Percentiles rank a stretch among this genome's conserved stretches.
These are phyloP conservation scores for Penicillium coffeae DNA, from an alignment of 495 filamentous ascomycete species.

Conservation along the genomic window DNA sequence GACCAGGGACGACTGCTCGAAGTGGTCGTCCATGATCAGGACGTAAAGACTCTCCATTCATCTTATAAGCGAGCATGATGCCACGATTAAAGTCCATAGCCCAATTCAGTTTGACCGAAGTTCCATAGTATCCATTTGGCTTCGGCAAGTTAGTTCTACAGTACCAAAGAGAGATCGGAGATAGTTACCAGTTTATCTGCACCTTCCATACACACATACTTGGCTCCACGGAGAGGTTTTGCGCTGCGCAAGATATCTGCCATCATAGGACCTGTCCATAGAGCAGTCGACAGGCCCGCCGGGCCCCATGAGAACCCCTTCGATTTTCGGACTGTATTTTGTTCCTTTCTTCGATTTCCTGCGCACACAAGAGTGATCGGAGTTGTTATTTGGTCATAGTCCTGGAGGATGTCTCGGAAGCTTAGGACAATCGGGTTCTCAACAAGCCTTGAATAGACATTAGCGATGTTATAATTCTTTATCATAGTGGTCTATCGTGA, in stretches of 20 bases:
- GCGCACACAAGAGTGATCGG: constrained; percentile 92
- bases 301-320: constrained; percentile 97
- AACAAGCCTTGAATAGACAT: constrained; percentile 51
- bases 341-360: constrained; percentile 90
- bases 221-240: constrained; percentile 64
- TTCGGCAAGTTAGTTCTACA: constrained; percentile 21
- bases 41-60: constrained; percentile 82
- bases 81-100: constrained; percentile 79
- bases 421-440: constrained; percentile 70
- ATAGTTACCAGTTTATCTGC: constrained; percentile 67
- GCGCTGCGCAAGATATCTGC: constrained; percentile 68
- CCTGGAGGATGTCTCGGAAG: constrained; percentile 66
- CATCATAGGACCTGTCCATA: constrained; percentile 85
- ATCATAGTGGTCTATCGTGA: neutral
- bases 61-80: constrained; percentile 86
- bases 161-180: neutral
- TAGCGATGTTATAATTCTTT: neutral
- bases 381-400: constrained; percentile 81
- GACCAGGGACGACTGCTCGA: constrained; percentile 81
- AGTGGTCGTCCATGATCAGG: constrained; percentile 90
- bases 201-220: constrained; percentile 90
- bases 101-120: constrained; percentile 84
- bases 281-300: constrained; percentile 80
- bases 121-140: constrained; percentile 91
- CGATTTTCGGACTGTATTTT: constrained; percentile 85